Base-by-base conservation (phyloP, 2,329 filamentous ascomycete species). In the Chaetoscypha palmicola region DNA sequence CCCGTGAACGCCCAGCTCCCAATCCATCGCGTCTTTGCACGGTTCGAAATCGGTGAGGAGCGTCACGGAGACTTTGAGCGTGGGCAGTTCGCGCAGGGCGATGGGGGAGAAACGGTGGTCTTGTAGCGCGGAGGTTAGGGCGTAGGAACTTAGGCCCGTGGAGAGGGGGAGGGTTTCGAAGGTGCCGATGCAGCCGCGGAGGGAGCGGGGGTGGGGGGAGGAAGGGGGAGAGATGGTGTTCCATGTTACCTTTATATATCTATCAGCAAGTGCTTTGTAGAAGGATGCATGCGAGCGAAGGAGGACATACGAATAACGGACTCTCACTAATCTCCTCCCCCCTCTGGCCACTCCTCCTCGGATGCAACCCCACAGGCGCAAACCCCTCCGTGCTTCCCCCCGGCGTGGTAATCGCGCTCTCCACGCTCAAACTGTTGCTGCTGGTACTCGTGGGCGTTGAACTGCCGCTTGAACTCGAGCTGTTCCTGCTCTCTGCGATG, bases 141-240 rank as follows among this genome's bases (percentile, higher is more conserved):
- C 85, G 66, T 96, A 97, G 48, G 79, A 80, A 41, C 79, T 71
- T 33, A 98, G 69, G 3, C 89, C 90, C 1, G 76, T 66, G 22
- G 79, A 73, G 10, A 98, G 76, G 38, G 83, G 77, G 58, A 86
- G 79, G 2, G 81, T 64, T 59, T 90, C 85, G 60, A 97, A 98
- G 2, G 91, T 98, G 55, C 92, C 92, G 61, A 98, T 97, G 71
- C 92, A 98, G 47, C 92, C 92, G 47, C 92, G 83, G 32, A 98
- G 76, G 19, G 75, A 76, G 3, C 41, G 22, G 23, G 28, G 19
- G 32, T 34, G 20, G 23, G 30, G 45, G 36, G 43, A 43, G 16
- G 58, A 60, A 17, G 70, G 64, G 5, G 76, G 79, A n/a, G n/a
- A n/a, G 43, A 88, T 56, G 0, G 78, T 87, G 68, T 96, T 94